A percentile compares a stretch with the other conserved stretches of the same genome.
phyloP scores from a whole-genome alignment of 148 eudicot genomes.

The Cornus controversa region DNA sequence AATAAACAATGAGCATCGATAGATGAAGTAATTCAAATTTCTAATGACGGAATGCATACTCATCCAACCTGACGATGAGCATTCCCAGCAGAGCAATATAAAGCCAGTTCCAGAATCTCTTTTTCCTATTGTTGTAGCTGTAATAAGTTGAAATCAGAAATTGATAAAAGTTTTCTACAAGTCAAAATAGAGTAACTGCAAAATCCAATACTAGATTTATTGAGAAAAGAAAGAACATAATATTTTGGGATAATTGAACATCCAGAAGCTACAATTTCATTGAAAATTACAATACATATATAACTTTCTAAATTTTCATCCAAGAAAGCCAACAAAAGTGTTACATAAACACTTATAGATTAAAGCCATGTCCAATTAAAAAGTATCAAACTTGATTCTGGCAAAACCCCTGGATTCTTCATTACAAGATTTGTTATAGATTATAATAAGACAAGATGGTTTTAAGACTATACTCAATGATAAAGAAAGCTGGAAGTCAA shows the following conservation, averaged over 20 bases:
- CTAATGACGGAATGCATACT: not conserved
- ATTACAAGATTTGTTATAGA: no score
- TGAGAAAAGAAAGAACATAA: not conserved
- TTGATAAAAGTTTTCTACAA: not conserved
- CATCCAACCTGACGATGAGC: constrained; percentile 65
- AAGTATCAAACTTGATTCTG: not conserved
- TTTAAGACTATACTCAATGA: not conserved
- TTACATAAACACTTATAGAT: not conserved
- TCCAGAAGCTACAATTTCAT: no score
- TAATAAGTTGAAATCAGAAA: constrained; percentile 14
- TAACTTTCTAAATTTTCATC: not conserved
- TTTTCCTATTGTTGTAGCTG: constrained; percentile 85
- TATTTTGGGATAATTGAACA: not conserved
- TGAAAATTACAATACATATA: no score
- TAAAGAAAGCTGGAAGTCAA: not conserved
- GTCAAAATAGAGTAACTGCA: not conserved
- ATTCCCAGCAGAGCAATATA: constrained; percentile 58
- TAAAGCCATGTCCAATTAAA: not conserved
- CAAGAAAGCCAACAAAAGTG: not conserved
- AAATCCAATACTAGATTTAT: not conserved
- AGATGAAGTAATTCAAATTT: not conserved
- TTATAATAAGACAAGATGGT: not conserved
- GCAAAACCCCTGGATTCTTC: not conserved
- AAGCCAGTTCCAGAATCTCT: constrained; percentile 68
- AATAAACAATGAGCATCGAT: constrained; percentile 21